Conservation (phyloP, 1,139 yeast species). For the Pichiaceae sp. region DNA sequence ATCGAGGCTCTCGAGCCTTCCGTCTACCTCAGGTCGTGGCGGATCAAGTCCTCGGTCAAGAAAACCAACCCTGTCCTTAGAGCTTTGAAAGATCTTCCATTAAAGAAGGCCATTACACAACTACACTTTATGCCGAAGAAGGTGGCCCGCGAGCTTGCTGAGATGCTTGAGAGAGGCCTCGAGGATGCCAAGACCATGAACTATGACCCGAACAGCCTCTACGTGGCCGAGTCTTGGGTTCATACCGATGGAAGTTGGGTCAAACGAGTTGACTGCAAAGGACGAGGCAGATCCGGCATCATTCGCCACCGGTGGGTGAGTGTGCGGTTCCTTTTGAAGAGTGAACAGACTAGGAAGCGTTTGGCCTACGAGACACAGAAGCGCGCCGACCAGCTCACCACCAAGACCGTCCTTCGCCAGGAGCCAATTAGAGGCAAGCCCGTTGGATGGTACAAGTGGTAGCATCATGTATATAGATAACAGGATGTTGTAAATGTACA, state of each 20-base stretch:
- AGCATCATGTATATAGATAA: constrained; percentile 8
- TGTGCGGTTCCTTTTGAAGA: constrained; percentile 67
- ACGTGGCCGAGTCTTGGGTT: constrained; percentile 80
- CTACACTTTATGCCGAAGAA: constrained; percentile 82
- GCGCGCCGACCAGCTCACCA: constrained; percentile 29
- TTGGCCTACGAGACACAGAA: constrained; percentile 48
- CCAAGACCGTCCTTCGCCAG: constrained; percentile 31
- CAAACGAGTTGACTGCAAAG: constrained; percentile 75
- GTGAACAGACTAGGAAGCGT: constrained; percentile 53
- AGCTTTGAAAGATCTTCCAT: constrained; percentile 57
- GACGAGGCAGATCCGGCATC: constrained; percentile 84
- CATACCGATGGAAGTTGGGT: constrained; percentile 79
- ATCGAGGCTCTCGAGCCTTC: constrained; percentile 80
- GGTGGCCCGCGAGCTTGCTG: constrained; percentile 72
- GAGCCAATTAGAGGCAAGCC: constrained; percentile 35
- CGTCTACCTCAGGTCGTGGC: constrained; percentile 63
- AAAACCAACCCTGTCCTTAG: constrained; percentile 80
- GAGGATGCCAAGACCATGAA: constrained; percentile 59
- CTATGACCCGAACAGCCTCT: constrained; percentile 52
- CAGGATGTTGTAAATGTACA: neutral
- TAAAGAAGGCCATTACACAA: constrained; percentile 81
- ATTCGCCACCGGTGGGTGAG: constrained; percentile 73
- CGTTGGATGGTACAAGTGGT: constrained; percentile 46
- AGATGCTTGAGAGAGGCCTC: constrained; percentile 63
- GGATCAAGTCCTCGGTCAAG: constrained; percentile 80